A percentile compares a stretch with the other conserved stretches of the same genome.
Conservation (phyloP, 179 eudicot genomes). For the Silene coronaria region DNA sequence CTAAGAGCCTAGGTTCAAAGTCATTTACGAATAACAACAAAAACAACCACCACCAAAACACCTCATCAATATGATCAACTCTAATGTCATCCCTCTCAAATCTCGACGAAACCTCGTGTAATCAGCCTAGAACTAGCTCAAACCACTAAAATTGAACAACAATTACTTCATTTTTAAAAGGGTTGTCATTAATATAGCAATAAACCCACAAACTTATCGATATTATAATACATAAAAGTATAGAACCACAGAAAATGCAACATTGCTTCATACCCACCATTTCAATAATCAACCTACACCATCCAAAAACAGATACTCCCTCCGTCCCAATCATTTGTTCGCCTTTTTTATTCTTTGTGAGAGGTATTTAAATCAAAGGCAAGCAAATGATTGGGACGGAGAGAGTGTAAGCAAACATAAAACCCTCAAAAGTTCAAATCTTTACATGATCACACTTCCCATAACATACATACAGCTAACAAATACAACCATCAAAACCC, state of each 20-base stretch:
- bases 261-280: not conserved
- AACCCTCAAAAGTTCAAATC: not conserved
- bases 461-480: not conserved
- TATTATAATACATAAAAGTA: not conserved
- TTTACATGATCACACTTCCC: not conserved
- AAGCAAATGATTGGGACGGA: too few relatives aligned
- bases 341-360: too few relatives aligned
- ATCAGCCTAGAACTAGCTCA: not conserved
- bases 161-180: not conserved
- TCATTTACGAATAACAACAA: not conserved
- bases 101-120: not conserved
- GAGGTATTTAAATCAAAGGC: too few relatives aligned
- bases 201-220: not conserved
- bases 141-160: not conserved
- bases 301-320: not conserved
- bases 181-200: not conserved
- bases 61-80: not conserved
- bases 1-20: too few relatives aligned
- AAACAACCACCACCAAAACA: not conserved
- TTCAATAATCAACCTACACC: not conserved
- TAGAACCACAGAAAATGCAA: not conserved
- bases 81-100: not conserved
- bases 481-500: conserved; percentile 2
- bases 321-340: too few relatives aligned
- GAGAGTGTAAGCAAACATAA: too few relatives aligned